These are phyloP conservation scores for Entamoeba moshkovskii DNA, from an alignment of 208 protist genomes.

Conservation along the genomic window DNA sequence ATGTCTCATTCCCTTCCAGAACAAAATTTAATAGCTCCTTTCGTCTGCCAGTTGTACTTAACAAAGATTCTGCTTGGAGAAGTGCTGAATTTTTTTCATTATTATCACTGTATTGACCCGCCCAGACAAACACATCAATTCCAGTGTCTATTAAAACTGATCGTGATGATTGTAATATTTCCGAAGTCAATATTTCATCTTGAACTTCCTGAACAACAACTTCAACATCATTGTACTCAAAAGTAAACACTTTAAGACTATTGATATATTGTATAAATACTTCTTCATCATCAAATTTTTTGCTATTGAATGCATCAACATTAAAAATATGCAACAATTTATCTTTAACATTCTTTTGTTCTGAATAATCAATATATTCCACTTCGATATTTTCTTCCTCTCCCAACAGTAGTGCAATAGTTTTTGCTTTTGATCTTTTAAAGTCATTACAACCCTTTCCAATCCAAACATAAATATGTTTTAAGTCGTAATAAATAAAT, in stretches of 20 bases:
- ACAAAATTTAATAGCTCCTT: background rate
- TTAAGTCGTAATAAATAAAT: background rate
- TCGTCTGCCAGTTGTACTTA: background rate
- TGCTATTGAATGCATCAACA: background rate
- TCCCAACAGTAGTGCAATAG: background rate
- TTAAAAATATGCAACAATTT: background rate
- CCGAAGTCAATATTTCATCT: background rate
- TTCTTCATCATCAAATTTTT: background rate
- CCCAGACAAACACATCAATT: background rate
- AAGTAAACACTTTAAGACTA: background rate
- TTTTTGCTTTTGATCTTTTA: background rate
- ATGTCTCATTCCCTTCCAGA: background rate
- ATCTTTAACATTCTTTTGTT: background rate
- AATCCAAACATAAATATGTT: background rate
- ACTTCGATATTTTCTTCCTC: background rate
- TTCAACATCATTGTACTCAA: background rate
- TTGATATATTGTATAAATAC: background rate
- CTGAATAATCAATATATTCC: background rate
- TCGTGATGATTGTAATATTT: background rate
- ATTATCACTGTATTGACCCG: background rate
- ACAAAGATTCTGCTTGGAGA: background rate
- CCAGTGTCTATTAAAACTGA: background rate
- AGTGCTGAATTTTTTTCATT: background rate
- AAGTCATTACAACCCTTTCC: background rate
- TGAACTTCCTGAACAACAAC: background rate